Evolutionary conservation across 1,284 basidiomycete genomes (phyloP).

Genomic region (Apiotrichum gamsii): DNA sequence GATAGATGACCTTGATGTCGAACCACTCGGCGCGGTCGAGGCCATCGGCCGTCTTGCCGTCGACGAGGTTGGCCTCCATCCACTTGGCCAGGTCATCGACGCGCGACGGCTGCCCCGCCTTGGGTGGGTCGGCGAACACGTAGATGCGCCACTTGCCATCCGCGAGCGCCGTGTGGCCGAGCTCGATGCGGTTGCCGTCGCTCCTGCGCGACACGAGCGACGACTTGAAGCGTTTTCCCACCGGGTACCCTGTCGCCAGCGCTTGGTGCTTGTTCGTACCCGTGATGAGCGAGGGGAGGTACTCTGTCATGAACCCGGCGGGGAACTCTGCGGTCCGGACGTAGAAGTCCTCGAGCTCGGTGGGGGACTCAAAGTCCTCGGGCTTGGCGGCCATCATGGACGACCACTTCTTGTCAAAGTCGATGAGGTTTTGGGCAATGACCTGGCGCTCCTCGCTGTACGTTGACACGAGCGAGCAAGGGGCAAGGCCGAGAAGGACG

Average conservation of each 20-base stretch:
- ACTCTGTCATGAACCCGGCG: slow-evolving; percentile 10
- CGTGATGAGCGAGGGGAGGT: slow-evolving; percentile 1
- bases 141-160: slow-evolving; percentile 9
- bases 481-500: slow-evolving; percentile 57
- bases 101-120: neutral
- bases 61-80: slow-evolving; percentile 1
- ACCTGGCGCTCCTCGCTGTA: slow-evolving; percentile 18
- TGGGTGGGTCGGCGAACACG: slow-evolving; percentile 6
- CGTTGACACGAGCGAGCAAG: slow-evolving; percentile 61
- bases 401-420: slow-evolving; percentile 68
- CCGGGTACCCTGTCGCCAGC: slow-evolving; percentile 3
- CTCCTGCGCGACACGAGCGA: slow-evolving; percentile 42
- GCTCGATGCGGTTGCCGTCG: slow-evolving; percentile 2
- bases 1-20: slow-evolving; percentile 29
- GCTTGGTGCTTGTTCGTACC: neutral
- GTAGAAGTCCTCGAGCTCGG: slow-evolving; percentile 42
- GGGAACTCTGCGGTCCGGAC: slow-evolving; percentile 35
- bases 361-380: slow-evolving; percentile 2
- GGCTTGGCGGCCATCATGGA: slow-evolving; percentile 55
- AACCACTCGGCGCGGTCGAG: slow-evolving; percentile 4
- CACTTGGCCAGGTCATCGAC: neutral
- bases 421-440: slow-evolving; percentile 59
- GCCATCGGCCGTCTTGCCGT: neutral
- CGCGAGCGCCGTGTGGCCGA: slow-evolving; percentile 5
- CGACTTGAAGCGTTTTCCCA: slow-evolving; percentile 16